Evolutionary conservation across 73 alveolate genomes (phyloP).

Genomic region (Paramecium sexaurelia): DNA sequence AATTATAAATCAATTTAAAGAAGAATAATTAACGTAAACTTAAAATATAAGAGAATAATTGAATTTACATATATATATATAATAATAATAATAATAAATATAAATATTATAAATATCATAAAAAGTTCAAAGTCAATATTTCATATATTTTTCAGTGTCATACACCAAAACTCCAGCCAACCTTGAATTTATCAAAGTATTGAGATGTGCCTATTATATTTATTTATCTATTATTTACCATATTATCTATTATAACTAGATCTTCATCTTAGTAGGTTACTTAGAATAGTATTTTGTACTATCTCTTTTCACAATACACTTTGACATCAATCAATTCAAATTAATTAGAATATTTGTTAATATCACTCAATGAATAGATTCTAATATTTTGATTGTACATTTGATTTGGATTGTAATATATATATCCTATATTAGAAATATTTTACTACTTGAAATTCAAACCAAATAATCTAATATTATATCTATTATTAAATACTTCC

Average conservation of each 20-base stretch:
- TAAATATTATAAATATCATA: background rate
- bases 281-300: background rate
- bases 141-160: slow-evolving; percentile 1
- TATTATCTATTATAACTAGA: background rate
- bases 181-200: background rate
- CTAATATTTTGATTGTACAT: background rate
- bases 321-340: background rate
- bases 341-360: background rate
- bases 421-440: slow-evolving; percentile 20
- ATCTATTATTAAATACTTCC: background rate
- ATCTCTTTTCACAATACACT: background rate
- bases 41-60: background rate
- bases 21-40: background rate
- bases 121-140: background rate
- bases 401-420: background rate
- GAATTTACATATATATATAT: background rate
- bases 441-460: background rate
- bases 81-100: too few species aligned
- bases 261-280: background rate
- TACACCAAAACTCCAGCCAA: background rate
- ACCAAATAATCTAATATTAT: background rate
- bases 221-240: background rate
- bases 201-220: slow-evolving; percentile 23
- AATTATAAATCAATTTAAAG: background rate
- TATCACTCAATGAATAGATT: background rate